phyloP scores from a whole-genome alignment of 139 green algal genomes.

The Picochlorum sp. region DNA sequence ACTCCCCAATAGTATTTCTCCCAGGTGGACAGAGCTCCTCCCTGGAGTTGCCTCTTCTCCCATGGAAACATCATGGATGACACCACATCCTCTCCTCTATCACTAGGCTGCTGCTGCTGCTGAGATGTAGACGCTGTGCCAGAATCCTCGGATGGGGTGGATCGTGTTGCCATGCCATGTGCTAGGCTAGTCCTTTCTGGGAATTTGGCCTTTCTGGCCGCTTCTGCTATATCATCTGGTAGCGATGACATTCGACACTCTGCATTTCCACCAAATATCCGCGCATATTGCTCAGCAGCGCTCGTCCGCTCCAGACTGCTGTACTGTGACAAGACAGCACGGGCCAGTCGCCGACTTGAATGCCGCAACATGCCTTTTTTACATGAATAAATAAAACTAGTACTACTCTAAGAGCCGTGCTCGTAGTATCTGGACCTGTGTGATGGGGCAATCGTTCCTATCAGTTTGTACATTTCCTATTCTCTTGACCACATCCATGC shows the following conservation, averaged over 20 bases:
- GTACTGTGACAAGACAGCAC: too few relatives aligned
- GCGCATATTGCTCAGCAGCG: too few relatives aligned
- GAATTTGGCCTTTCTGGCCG: not conserved
- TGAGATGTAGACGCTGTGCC: not conserved
- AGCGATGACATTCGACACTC: not conserved
- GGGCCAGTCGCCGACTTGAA: not conserved
- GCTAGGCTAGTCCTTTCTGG: not conserved
- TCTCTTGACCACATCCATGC: conserved; percentile 82
- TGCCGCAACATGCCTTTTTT: not conserved
- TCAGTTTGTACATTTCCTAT: conserved; percentile 76
- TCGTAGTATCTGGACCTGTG: conserved; percentile 58
- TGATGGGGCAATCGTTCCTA: conserved; percentile 58
- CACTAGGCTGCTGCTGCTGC: not conserved
- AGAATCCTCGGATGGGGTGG: not conserved
- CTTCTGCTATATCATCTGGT: conserved; percentile 19
- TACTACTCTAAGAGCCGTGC: conserved; percentile 20
- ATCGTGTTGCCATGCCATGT: not conserved
- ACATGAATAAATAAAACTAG: not conserved
- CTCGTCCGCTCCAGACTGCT: too few relatives aligned
- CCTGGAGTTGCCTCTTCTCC: conserved; percentile 52
- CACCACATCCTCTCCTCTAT: not conserved
- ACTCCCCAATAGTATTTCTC: conserved; percentile 73
- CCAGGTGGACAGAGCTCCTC: conserved; percentile 45
- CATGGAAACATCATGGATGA: conserved; percentile 48
- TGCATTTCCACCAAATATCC: too few relatives aligned